A percentile compares a stretch with the other conserved stretches of the same genome.
Conservation (phyloP, 1,284 basidiomycete genomes). For the Ganoderma sinense region DNA sequence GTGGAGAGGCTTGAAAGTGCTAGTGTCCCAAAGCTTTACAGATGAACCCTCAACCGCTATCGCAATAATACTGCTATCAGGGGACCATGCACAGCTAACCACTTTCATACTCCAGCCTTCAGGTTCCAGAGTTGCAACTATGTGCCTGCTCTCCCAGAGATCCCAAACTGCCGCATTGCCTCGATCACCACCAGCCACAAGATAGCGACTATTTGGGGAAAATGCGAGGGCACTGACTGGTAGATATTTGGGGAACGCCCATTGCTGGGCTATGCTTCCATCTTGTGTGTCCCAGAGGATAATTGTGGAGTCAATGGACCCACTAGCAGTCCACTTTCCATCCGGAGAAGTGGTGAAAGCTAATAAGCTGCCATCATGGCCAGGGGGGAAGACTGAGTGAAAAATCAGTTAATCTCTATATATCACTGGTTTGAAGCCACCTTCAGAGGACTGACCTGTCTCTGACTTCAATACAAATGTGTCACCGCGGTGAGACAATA, state of each 20-base stretch:
- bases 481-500: neutral
- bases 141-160: too few relatives aligned
- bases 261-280: neutral
- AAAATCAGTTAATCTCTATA: neutral
- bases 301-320: neutral
- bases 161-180: neutral
- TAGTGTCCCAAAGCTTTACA: too few relatives aligned
- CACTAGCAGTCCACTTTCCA: neutral
- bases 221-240: neutral
- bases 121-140: too few relatives aligned
- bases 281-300: neutral
- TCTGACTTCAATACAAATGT: neutral
- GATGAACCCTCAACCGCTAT: too few relatives aligned
- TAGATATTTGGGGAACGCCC: neutral
- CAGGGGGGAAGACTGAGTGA: neutral
- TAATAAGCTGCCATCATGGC: neutral
- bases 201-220: neutral
- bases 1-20: too few relatives aligned
- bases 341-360: neutral
- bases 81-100: too few relatives aligned
- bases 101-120: too few relatives aligned
- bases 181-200: neutral
- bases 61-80: too few relatives aligned
- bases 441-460: neutral
- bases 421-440: neutral